A percentile compares a stretch with the other conserved stretches of the same genome.
Evolutionary conservation across 2,329 filamentous ascomycete species (phyloP).

Genomic region (Sphaerulina vaccinii): DNA sequence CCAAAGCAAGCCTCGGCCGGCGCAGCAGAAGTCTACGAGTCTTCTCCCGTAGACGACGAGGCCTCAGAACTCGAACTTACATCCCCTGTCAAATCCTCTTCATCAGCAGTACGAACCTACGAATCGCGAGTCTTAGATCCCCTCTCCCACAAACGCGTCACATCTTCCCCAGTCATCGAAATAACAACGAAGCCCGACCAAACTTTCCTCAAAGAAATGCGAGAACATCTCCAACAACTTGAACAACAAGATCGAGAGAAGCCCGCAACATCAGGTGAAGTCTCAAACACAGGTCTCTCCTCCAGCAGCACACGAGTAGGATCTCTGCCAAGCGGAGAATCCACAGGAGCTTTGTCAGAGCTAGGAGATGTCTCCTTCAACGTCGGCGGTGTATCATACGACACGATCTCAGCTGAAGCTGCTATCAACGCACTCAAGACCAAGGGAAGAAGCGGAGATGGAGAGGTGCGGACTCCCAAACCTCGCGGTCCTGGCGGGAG

Average conservation of each 20-base stretch:
- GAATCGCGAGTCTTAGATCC: slow-evolving; percentile 35
- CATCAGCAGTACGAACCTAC: slow-evolving; percentile 34
- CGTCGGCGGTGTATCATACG: slow-evolving; percentile 84
- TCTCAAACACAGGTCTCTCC: slow-evolving; percentile 25
- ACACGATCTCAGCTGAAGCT: slow-evolving; percentile 34
- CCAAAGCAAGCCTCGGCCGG: no score
- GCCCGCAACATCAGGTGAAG: slow-evolving; percentile 21
- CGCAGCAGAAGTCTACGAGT: slow-evolving; percentile 33
- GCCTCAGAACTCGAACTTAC: slow-evolving; percentile 13
- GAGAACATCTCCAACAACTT: slow-evolving; percentile 67
- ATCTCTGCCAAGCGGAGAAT: slow-evolving; percentile 39
- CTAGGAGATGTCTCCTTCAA: slow-evolving; percentile 63
- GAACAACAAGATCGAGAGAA: slow-evolving; percentile 63
- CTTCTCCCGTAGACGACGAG: slow-evolving; percentile 27
- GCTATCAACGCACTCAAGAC: slow-evolving; percentile 37
- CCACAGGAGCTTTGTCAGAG: slow-evolving; percentile 34
- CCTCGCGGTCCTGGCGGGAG: slow-evolving; percentile 14
- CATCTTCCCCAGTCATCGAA: slow-evolving; percentile 34
- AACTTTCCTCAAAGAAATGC: slow-evolving; percentile 38
- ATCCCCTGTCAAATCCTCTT: slow-evolving; percentile 26
- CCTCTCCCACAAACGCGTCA: slow-evolving; percentile 31
- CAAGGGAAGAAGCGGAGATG: slow-evolving; percentile 14
- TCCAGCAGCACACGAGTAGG: slow-evolving; percentile 23
- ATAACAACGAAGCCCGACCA: slow-evolving; percentile 38
- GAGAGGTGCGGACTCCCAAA: slow-evolving; percentile 21